Conservation (phyloP, 768 basidiomycete species). For the Xerocomellus intermedius region DNA sequence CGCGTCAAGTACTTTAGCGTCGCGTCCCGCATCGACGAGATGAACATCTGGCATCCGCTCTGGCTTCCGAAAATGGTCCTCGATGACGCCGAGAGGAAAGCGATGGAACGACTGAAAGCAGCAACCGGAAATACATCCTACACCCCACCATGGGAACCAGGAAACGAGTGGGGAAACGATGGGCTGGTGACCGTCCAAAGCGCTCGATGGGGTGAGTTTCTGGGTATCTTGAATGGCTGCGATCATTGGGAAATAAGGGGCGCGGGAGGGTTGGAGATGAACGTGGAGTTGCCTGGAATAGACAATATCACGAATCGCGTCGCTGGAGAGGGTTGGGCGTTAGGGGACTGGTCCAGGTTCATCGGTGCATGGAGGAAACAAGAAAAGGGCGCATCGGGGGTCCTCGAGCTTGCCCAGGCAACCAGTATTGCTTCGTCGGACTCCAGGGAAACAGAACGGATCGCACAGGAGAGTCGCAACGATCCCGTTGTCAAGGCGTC, state of each 20-base stretch:
- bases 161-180: slow-evolving; percentile 79
- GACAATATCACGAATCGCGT: slow-evolving; percentile 33
- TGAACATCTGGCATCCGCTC: slow-evolving; percentile 88
- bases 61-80: slow-evolving; percentile 96
- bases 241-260: slow-evolving; percentile 98
- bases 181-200: slow-evolving; percentile 90
- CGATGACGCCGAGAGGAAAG: slow-evolving; percentile 74
- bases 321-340: slow-evolving; percentile 44
- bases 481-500: slow-evolving; percentile 64
- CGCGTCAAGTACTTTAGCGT: slow-evolving; percentile 91
- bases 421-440: slow-evolving; percentile 6
- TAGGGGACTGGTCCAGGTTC: slow-evolving; percentile 61
- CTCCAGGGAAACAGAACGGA: slow-evolving; percentile 16
- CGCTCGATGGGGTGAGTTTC: slow-evolving; percentile 94
- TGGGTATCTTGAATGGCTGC: slow-evolving; percentile 84
- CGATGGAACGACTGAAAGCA: slow-evolving; percentile 45
- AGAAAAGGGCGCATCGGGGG: slow-evolving; percentile 42
- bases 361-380: slow-evolving; percentile 60
- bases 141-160: slow-evolving; percentile 47
- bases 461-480: slow-evolving; percentile 33
- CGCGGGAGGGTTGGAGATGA: slow-evolving; percentile 71
- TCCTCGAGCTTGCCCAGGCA: slow-evolving; percentile 29
- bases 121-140: slow-evolving; percentile 1
- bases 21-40: slow-evolving; percentile 66
- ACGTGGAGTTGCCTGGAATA: slow-evolving; percentile 55